A percentile compares a stretch with the other conserved stretches of the same genome.
phyloP scores from a whole-genome alignment of 2,329 filamentous ascomycete species.

The Dendrostoma leiphaemia region DNA sequence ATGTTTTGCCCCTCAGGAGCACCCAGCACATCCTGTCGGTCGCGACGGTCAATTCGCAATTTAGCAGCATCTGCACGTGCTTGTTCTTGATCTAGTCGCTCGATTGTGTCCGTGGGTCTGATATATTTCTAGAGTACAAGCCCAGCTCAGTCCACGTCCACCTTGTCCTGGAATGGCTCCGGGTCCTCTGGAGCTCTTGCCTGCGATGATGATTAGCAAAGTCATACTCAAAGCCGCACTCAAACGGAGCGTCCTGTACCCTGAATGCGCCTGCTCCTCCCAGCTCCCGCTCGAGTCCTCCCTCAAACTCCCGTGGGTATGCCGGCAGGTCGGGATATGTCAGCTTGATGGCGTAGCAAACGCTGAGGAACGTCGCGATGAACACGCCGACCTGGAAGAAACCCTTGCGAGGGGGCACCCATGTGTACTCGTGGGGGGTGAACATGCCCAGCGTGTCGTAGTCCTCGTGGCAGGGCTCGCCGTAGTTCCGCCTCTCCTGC shows the following conservation, averaged over 20 bases:
- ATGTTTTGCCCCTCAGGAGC: too few species aligned
- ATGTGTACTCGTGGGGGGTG: constrained; percentile 84
- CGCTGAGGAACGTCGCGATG: constrained; percentile 58
- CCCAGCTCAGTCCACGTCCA: constrained; percentile 24
- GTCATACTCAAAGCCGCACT: too few species aligned
- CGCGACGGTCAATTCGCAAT: neutral
- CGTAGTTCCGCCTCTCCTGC: constrained; percentile 95
- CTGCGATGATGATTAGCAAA: constrained; percentile 28
- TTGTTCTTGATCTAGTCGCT: neutral
- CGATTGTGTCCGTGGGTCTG: neutral
- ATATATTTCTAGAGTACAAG: constrained; percentile 16
- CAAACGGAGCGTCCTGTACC: constrained; percentile 36
- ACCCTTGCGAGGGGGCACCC: constrained; percentile 69
- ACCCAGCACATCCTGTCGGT: neutral
- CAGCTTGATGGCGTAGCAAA: constrained; percentile 66
- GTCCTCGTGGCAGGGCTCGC: constrained; percentile 95
- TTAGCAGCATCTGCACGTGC: neutral
- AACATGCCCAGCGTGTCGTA: constrained; percentile 91
- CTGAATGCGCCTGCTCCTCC: constrained; percentile 66
- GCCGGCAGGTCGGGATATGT: constrained; percentile 72
- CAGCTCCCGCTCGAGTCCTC: constrained; percentile 71
- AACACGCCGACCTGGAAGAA: constrained; percentile 67
- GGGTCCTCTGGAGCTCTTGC: constrained; percentile 56
- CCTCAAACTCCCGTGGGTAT: constrained; percentile 68
- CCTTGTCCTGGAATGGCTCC: constrained; percentile 42